phyloP scores from a whole-genome alignment of 148 eudicot species.

The Drosera capensis region DNA sequence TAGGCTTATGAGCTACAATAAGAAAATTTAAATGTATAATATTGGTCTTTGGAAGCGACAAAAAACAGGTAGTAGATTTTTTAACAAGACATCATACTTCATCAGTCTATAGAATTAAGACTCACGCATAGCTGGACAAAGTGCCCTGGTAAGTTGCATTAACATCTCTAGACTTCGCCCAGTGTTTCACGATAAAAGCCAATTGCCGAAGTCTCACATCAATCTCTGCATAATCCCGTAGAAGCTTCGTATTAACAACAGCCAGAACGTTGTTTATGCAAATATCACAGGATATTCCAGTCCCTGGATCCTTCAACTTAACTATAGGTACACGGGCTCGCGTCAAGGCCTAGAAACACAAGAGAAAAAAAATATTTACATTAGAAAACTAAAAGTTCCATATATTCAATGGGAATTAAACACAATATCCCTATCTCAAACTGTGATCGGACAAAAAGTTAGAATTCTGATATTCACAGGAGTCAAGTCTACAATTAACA shows the following conservation, averaged over 20 bases:
- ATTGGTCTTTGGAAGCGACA: too few relatives aligned
- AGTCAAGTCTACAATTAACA: too few relatives aligned
- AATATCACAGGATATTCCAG: constrained; percentile 83
- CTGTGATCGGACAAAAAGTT: too few relatives aligned
- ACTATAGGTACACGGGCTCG: constrained; percentile 95
- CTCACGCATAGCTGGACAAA: constrained; percentile 96
- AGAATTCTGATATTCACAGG: too few relatives aligned
- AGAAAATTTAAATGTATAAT: too few relatives aligned
- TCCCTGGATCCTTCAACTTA: constrained; percentile 88
- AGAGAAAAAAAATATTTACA: too few relatives aligned
- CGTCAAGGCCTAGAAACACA: constrained; percentile 52
- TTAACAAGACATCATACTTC: too few relatives aligned
- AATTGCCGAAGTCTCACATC: constrained; percentile 75
- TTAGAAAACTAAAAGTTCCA: too few relatives aligned
- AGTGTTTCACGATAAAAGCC: constrained; percentile 91
- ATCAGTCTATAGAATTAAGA: too few relatives aligned
- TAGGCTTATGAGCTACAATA: neutral
- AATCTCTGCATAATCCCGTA: constrained; percentile 74
- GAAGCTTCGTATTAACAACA: constrained; percentile 81
- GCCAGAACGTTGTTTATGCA: constrained; percentile 88
- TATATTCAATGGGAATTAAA: too few relatives aligned
- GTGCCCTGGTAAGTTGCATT: constrained; percentile 96
- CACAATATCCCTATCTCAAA: too few relatives aligned
- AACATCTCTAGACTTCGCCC: constrained; percentile 92
- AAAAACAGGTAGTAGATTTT: too few relatives aligned